These are phyloP conservation scores for Erigeron canadensis DNA, from an alignment of 129 eudicot species.

Conservation along the genomic window DNA sequence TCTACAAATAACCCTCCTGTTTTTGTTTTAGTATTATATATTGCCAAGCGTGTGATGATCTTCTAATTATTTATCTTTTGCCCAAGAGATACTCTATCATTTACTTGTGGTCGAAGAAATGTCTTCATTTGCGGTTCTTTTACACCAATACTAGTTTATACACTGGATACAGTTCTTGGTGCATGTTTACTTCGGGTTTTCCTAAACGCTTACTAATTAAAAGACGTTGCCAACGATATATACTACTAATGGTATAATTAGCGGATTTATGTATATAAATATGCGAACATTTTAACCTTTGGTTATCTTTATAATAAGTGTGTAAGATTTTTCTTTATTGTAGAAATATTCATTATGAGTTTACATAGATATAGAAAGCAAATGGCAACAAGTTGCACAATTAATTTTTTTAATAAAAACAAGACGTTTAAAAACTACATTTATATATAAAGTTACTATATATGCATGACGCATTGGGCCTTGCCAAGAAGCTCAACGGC, in stretches of 20 bases:
- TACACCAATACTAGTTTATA: slow-evolving; percentile 23
- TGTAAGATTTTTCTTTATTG: no score
- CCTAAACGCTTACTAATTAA: slow-evolving; percentile 5
- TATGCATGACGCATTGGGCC: no score
- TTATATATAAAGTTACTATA: no score
- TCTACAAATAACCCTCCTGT: not conserved
- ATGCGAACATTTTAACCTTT: no score
- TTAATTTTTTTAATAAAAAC: no score
- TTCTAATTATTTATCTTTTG: slow-evolving; percentile 28
- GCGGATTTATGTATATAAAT: no score
- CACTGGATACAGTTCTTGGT: slow-evolving; percentile 19
- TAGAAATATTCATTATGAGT: no score
- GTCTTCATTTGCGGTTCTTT: slow-evolving; percentile 15
- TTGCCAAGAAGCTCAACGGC: no score
- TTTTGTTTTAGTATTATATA: not conserved
- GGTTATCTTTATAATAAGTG: no score
- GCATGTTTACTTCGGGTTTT: slow-evolving; percentile 27
- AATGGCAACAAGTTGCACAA: no score
- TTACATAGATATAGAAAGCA: no score
- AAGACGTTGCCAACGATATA: not conserved
- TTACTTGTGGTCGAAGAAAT: slow-evolving; percentile 33
- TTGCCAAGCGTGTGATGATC: slow-evolving; percentile 21
- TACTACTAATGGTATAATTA: not conserved
- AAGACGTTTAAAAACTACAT: no score
- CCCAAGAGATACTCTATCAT: slow-evolving; percentile 16